Evolutionary conservation across 805 yeast genomes (phyloP), one percentile per base, ranked within the genome.

Genomic region (Nakazawaea sp.): DNA sequence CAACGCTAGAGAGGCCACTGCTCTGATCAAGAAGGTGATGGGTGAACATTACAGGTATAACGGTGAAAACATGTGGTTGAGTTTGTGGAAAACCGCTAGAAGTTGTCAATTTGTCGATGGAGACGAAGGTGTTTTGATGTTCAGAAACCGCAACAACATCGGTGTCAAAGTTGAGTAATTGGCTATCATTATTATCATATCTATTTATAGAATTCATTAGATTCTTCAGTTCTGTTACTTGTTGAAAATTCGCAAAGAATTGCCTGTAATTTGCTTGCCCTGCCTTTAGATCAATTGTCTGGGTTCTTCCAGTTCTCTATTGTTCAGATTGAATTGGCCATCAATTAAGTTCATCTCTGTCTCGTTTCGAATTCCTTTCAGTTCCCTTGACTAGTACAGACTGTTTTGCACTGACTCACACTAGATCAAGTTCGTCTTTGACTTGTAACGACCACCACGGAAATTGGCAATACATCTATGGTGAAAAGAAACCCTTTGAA

Each of bases 1-100:
- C 70, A 80, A 83, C 50, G 94, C 81, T n/a, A 71, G 90, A 58
- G 76, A 74, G 52, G 92, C 83, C 33, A 70, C 86, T 42, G 86
- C 64, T 43, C 90, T 84, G 38, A 79, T 85, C 60, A 75, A 78
- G 64, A 75, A 78, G 59, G 90, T 81, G 43, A 80, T 85, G 92
- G 95, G 95, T 50, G 70, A 73, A 46, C 87, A 82, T 60, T 86
- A 85, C 66, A 70, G 67, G 43, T 61, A 71, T 51, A 62, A 70
- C 38, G 79, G 69, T 46, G 85, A 84, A 59, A 82, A 73, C 67
- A 81, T 86, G 87, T 76, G 83, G 77, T 54, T 58, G 36, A 63
- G 78, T 29, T 69, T 73, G 50, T 86, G 83, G 64, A 76, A 75
- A 50, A 58, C 72, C 28, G 75, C 72, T 27, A 71, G 86, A 65